Conservation (phyloP, 2,329 filamentous ascomycete species). For the Seiridium unicorne region DNA sequence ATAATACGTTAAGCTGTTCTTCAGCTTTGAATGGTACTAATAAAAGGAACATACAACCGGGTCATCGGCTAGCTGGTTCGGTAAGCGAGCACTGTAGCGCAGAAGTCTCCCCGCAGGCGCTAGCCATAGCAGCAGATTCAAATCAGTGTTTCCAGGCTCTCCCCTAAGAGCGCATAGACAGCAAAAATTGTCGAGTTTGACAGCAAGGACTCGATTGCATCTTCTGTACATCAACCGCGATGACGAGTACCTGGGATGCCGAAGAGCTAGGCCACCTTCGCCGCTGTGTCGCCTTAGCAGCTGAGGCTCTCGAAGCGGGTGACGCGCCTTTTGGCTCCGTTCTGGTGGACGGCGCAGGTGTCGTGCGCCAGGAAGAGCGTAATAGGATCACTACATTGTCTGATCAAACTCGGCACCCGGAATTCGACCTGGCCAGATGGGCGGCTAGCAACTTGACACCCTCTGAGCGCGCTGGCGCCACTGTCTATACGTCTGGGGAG, state of each 20-base stretch:
- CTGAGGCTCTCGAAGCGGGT: constrained; percentile 22
- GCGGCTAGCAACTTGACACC: constrained; percentile 11
- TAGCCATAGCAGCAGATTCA: too few relatives aligned
- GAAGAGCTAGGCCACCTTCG: constrained; percentile 15
- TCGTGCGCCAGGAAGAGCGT: constrained; percentile 14
- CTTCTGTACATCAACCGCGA: neutral
- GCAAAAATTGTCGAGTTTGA: too few relatives aligned
- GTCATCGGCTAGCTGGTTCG: too few relatives aligned
- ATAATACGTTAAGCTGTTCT: too few relatives aligned
- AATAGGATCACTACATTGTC: constrained; percentile 13
- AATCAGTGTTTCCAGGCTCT: too few relatives aligned
- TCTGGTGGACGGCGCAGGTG: constrained; percentile 8
- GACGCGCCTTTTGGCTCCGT: constrained; percentile 22
- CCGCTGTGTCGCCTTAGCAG: constrained; percentile 26
- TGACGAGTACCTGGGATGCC: neutral
- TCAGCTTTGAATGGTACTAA: too few relatives aligned
- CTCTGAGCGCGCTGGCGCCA: constrained; percentile 9
- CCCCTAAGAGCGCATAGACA: too few relatives aligned
- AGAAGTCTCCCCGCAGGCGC: too few relatives aligned
- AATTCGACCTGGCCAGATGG: constrained; percentile 20
- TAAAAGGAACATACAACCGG: too few relatives aligned
- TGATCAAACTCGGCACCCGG: constrained; percentile 18
- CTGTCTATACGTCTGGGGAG: constrained; percentile 20
- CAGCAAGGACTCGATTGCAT: neutral
- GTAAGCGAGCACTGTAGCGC: too few relatives aligned